These are phyloP conservation scores for Pontederia crassipes DNA, from an alignment of 176 grass and related monocot genomes.

Conservation along the genomic window DNA sequence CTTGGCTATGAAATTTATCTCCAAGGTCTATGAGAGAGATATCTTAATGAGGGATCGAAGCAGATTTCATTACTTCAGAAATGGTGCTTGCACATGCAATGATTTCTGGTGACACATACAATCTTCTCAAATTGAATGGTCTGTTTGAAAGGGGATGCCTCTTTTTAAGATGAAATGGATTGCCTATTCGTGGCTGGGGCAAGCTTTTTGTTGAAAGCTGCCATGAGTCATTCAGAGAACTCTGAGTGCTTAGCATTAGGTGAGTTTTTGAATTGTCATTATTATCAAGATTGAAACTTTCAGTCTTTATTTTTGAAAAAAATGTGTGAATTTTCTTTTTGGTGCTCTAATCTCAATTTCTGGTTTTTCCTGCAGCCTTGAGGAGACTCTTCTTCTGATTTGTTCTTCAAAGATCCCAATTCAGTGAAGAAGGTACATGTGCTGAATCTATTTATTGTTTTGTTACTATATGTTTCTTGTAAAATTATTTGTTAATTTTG, in stretches of 20 bases:
- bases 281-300: no score
- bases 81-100: constrained; percentile 50
- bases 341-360: constrained; percentile 7
- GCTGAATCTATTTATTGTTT: neutral
- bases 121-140: constrained; percentile 3
- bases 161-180: no score
- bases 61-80: constrained; percentile 54
- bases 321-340: neutral
- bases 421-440: constrained; percentile 69
- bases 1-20: constrained; percentile 45
- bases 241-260: no score
- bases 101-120: constrained; percentile 62
- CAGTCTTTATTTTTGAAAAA: neutral
- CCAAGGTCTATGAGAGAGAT: constrained; percentile 40
- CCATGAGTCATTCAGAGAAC: no score
- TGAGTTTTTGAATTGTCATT: no score
- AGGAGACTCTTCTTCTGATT: constrained; percentile 41
- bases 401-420: constrained; percentile 82
- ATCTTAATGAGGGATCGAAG: constrained; percentile 56
- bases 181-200: no score
- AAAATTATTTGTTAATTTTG: neutral
- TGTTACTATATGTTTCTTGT: neutral
- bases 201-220: no score
- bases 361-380: constrained; percentile 33
- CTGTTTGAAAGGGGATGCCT: no score